Percentiles rank a stretch among this genome's conserved stretches.
These are phyloP conservation scores for Mycogone perniciosa DNA, from an alignment of 2,329 filamentous ascomycete species.

Conservation along the genomic window DNA sequence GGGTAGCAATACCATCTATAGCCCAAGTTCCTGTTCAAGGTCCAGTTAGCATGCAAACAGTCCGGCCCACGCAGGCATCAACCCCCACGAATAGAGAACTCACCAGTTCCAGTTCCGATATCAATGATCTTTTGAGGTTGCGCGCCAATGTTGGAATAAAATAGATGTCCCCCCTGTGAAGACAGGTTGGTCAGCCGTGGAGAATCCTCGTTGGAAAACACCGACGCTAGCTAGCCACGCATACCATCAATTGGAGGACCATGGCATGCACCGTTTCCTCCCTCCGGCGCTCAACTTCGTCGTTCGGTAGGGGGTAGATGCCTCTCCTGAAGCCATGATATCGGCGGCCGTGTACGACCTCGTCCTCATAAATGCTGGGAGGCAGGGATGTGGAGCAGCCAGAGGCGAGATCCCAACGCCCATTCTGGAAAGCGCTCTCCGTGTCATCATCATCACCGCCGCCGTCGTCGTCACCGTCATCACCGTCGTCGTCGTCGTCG, in stretches of 20 bases:
- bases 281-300: conserved; percentile 38
- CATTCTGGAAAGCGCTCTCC: conserved; percentile 13
- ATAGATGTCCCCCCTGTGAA: conserved; percentile 32
- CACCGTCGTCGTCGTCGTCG: conserved; percentile 16
- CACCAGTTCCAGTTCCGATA: conserved; percentile 44
- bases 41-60: conserved; percentile 1
- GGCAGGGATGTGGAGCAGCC: conserved; percentile 27
- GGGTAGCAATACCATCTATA: conserved; percentile 34
- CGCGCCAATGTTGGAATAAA: conserved; percentile 33
- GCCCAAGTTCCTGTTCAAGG: conserved; percentile 42
- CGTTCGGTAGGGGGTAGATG: conserved; percentile 42
- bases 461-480: conserved; percentile 12
- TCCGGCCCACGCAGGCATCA: neutral
- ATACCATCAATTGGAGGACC: conserved; percentile 38
- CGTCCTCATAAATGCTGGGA: conserved; percentile 28
- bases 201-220: neutral
- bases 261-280: conserved; percentile 41
- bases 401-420: conserved; percentile 21
- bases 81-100: conserved; percentile 8
- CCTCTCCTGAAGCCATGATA: conserved; percentile 40
- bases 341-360: conserved; percentile 28
- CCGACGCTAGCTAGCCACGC: conserved; percentile 6
- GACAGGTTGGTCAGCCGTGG: neutral
- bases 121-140: conserved; percentile 39
- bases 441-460: conserved; percentile 12